Conservation (phyloP, 2,329 filamentous ascomycete species). For the Curvularia hawaiiensis region DNA sequence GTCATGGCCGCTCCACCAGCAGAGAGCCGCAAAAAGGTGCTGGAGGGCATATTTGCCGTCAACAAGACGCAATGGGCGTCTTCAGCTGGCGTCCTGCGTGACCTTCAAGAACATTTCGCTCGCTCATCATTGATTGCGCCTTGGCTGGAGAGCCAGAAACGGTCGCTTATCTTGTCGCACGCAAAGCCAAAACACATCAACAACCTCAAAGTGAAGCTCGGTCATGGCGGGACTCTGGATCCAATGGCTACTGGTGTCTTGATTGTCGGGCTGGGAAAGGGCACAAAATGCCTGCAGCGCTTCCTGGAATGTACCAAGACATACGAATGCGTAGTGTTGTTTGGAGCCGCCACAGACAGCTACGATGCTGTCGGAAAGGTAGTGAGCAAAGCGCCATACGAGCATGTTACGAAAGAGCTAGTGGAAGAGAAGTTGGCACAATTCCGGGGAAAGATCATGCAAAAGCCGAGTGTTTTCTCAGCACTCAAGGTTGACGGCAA, state of each 20-base stretch:
- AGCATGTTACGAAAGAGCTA: constrained; percentile 77
- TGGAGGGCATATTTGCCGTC: constrained; percentile 76
- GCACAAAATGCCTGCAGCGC: constrained; percentile 78
- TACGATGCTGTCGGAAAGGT: constrained; percentile 89
- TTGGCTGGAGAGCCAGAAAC: constrained; percentile 70
- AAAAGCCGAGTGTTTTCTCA: constrained; percentile 91
- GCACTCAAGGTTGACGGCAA: constrained; percentile 94
- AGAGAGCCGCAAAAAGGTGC: constrained; percentile 50
- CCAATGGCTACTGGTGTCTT: constrained; percentile 92
- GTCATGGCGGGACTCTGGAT: constrained; percentile 94
- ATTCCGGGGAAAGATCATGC: constrained; percentile 84
- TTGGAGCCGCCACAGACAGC: constrained; percentile 89
- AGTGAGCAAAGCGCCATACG: constrained; percentile 73
- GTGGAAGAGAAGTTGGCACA: constrained; percentile 76
- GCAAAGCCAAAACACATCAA: constrained; percentile 61
- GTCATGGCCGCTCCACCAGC: constrained; percentile 34
- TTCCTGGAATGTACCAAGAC: constrained; percentile 91
- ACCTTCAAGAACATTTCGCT: constrained; percentile 84
- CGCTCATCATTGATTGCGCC: constrained; percentile 79
- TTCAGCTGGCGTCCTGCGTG: constrained; percentile 88
- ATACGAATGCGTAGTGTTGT: constrained; percentile 88
- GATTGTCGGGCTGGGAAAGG: constrained; percentile 83
- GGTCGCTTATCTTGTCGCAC: constrained; percentile 59
- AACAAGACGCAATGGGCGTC: constrained; percentile 88
- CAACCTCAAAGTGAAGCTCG: constrained; percentile 78